phyloP scores from a whole-genome alignment of 1,284 basidiomycete genomes.

The Naganishia sp. region DNA sequence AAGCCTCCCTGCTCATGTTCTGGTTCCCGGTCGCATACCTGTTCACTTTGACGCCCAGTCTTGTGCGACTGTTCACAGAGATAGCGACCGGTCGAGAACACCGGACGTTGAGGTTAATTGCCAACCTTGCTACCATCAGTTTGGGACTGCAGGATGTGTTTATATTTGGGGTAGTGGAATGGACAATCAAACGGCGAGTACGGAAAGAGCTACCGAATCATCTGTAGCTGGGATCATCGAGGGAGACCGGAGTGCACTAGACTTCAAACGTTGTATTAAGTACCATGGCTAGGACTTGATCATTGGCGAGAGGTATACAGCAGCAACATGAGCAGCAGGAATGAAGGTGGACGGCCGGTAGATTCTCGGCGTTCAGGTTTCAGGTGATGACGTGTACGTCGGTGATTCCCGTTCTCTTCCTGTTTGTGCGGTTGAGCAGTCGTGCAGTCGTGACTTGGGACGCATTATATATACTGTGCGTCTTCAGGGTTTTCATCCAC shows the following conservation, averaged over 20 bases:
- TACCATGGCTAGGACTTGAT: no score
- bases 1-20: constrained; percentile 9
- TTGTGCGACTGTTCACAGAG: background rate
- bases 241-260: background rate
- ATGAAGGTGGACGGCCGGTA: no score
- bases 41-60: constrained; percentile 1
- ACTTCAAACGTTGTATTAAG: background rate
- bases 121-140: constrained; percentile 3
- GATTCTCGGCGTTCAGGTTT: no score
- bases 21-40: constrained; percentile 4
- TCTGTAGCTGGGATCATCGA: background rate
- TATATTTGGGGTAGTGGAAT: constrained; percentile 6
- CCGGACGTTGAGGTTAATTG: background rate
- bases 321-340: no score
- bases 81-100: background rate
- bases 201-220: background rate
- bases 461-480: no score
- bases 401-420: no score
- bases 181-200: constrained; percentile 1
- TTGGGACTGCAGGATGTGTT: constrained; percentile 1
- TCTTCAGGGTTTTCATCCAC: no score
- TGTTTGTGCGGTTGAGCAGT: no score
- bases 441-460: no score
- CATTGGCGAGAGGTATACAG: no score
- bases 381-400: no score